A percentile compares a stretch with the other conserved stretches of the same genome.
These are phyloP conservation scores for Clarireedia monteithiana DNA, from an alignment of 2,329 filamentous ascomycete species.

Conservation along the genomic window DNA sequence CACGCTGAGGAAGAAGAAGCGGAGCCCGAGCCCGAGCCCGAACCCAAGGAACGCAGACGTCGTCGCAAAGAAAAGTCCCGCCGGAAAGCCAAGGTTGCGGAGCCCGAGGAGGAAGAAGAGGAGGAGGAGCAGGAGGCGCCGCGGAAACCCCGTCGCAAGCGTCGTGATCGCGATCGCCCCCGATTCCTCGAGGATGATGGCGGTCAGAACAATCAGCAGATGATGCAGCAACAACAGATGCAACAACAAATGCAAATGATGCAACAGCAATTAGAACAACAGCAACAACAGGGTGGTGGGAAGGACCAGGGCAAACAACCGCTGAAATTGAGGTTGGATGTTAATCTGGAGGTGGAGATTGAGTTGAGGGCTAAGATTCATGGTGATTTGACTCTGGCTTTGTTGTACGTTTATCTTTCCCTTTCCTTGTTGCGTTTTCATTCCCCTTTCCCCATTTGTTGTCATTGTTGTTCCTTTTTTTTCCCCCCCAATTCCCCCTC, in stretches of 20 bases:
- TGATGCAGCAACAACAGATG: conserved; percentile 3
- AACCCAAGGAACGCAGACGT: conserved; percentile 2
- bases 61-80: neutral
- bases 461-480: no score
- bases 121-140: conserved; percentile 1
- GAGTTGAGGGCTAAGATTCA: conserved; percentile 73
- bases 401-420: conserved; percentile 18
- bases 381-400: conserved; percentile 65
- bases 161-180: conserved; percentile 7
- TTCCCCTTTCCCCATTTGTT: no score
- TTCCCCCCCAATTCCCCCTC: no score
- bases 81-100: conserved; percentile 3
- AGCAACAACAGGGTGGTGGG: conserved; percentile 1
- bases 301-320: conserved; percentile 41
- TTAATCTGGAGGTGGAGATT: conserved; percentile 74
- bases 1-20: neutral
- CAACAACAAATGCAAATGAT: conserved; percentile 10
- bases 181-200: conserved; percentile 9
- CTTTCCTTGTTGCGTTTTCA: neutral
- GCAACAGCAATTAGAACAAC: conserved; percentile 2
- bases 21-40: neutral
- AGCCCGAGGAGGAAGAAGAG: conserved; percentile 4
- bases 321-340: conserved; percentile 60
- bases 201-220: conserved; percentile 3
- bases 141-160: conserved; percentile 6